These are phyloP conservation scores for Hypoxylon sp. DNA, from an alignment of 2,329 filamentous ascomycete species.

Conservation along the genomic window DNA sequence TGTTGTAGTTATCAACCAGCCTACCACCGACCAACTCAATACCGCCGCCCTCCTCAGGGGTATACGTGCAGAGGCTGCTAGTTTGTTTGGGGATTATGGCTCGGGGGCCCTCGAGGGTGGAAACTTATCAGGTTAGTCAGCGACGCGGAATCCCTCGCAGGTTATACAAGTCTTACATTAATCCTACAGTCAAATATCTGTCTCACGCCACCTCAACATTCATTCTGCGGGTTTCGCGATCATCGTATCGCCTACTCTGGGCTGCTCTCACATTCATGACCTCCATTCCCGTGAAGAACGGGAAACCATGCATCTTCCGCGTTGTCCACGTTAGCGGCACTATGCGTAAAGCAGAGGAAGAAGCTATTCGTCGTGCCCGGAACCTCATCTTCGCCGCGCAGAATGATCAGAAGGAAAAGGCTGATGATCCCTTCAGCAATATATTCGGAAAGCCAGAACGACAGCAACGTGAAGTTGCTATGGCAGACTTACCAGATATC, in stretches of 20 bases:
- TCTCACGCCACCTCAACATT: slow-evolving; percentile 94
- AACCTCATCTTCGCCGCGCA: slow-evolving; percentile 78
- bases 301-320: slow-evolving; percentile 80
- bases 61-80: slow-evolving; percentile 78
- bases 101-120: slow-evolving; percentile 77
- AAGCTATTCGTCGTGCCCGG: slow-evolving; percentile 85
- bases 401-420: slow-evolving; percentile 56
- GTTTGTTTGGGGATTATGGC: slow-evolving; percentile 91
- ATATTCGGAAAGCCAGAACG: slow-evolving; percentile 57
- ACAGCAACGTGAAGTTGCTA: slow-evolving; percentile 41
- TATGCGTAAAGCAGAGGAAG: slow-evolving; percentile 91
- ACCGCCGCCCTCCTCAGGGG: slow-evolving; percentile 75
- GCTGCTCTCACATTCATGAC: slow-evolving; percentile 87
- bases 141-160: background rate
- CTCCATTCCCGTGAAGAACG: slow-evolving; percentile 72
- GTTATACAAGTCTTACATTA: slow-evolving; percentile 45
- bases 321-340: slow-evolving; percentile 93
- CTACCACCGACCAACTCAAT: slow-evolving; percentile 80
- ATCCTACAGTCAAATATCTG: slow-evolving; percentile 84
- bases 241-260: slow-evolving; percentile 91
- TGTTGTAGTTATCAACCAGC: slow-evolving; percentile 82
- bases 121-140: slow-evolving; percentile 74
- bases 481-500: slow-evolving; percentile 60
- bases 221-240: slow-evolving; percentile 86
- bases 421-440: slow-evolving; percentile 55